A percentile compares a stretch with the other conserved stretches of the same genome.
These are phyloP conservation scores for California macrophylla DNA, from an alignment of 441 rosid species.

Conservation along the genomic window DNA sequence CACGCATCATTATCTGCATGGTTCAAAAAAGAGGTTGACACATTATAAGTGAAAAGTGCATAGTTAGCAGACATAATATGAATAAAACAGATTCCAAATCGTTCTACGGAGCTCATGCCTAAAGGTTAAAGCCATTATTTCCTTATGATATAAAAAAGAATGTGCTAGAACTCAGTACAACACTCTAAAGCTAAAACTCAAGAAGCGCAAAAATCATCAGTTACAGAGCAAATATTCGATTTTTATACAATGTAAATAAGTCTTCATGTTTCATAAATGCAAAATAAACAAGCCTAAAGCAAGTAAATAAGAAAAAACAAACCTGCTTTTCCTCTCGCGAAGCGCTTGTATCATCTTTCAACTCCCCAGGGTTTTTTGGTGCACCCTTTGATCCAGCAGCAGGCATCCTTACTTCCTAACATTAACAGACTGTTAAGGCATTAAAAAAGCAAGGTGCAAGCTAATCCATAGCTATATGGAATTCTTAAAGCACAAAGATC, in stretches of 20 bases:
- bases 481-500: not conserved
- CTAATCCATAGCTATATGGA: not conserved
- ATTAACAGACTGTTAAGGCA: slow-evolving; percentile 22
- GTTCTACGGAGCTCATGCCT: not conserved
- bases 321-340: slow-evolving; percentile 91
- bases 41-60: not conserved
- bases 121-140: not conserved
- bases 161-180: not conserved
- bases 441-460: not conserved
- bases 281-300: not conserved
- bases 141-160: not conserved
- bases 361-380: slow-evolving; percentile 55
- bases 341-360: slow-evolving; percentile 79
- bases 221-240: not conserved
- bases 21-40: slow-evolving; percentile 6
- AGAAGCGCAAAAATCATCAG: not conserved
- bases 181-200: not conserved
- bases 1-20: slow-evolving; percentile 63
- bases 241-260: not conserved
- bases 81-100: slow-evolving; percentile 7
- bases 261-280: not conserved
- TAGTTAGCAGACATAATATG: slow-evolving; percentile 1
- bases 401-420: slow-evolving; percentile 96
- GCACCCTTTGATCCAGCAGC: slow-evolving; percentile 88
- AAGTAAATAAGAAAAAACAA: slow-evolving; percentile 10